Evolutionary conservation across 2,329 filamentous ascomycete genomes (phyloP), one percentile per base, ranked within the genome.

Genomic region (Talaromyces islandicus): DNA sequence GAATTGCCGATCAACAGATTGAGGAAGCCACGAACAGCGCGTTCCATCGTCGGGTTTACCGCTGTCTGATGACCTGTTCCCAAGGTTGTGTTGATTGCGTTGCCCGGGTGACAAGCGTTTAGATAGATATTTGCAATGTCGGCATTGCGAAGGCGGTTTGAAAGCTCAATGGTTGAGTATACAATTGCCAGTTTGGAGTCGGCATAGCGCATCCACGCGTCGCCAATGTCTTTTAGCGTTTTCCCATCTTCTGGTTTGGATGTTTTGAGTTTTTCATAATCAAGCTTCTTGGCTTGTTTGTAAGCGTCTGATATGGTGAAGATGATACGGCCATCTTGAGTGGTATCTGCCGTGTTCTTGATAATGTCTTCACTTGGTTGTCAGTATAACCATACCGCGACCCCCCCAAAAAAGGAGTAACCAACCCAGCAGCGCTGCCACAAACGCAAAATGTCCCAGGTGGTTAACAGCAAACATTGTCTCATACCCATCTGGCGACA

Each of bases 391-490:
- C 24, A 17, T 4, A 35, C 32, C 51, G 25, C 29, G 6, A 56
- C 7, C 4, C 38, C 17, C n/a, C 4, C 46, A 35, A 21, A 11
- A 9, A 25, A 27, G 30, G 25, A 27, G 21, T 12, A 14, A 54
- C 29, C 7, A 12, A 61, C 59, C 59, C 54, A 61, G 24, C 35
- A 61, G n/a, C 25, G 54, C 50, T 19, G 43, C 21, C 19, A 35
- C 54, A 58, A 61, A 61, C 10, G 59, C 59, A 58, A 61, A 57
- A 61, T 61, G 59, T 0, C 51, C 56, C 9, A 61, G 19, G 54
- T 61, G 51, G 54, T 61, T 61, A 7, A 58, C 56, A 19, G 59
- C 32, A 55, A 61, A 61, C 59, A 58, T 61, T 19, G 21, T 38
- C 24, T 61, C 59, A 55, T 54, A 61, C 9, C 59, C 59, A 48